phyloP scores from a whole-genome alignment of 139 green algal genomes.

The Haematococcus sp. region DNA sequence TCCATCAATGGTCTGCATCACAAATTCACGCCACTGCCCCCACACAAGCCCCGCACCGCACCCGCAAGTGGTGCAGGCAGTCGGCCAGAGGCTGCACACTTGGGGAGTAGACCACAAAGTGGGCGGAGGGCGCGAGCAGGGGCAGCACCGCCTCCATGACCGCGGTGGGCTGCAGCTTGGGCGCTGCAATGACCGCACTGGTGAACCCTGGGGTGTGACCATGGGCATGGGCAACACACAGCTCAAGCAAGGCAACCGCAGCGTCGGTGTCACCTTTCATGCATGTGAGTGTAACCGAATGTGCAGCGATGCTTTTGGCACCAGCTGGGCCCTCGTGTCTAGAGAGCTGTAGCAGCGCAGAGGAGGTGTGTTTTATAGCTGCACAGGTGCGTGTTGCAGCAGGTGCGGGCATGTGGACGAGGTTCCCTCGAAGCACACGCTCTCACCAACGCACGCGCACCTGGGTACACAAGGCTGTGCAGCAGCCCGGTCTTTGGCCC shows the following conservation, averaged over 20 bases:
- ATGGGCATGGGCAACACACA: not conserved
- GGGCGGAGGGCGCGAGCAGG: slow-evolving; percentile 67
- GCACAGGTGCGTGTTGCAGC: too few species aligned
- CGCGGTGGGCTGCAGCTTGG: slow-evolving; percentile 41
- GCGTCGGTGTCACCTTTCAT: too few species aligned
- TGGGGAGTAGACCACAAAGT: slow-evolving; percentile 67
- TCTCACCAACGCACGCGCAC: not conserved
- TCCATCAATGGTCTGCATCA: not conserved
- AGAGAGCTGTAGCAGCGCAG: too few species aligned
- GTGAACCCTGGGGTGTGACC: slow-evolving; percentile 47
- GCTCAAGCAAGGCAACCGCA: too few species aligned
- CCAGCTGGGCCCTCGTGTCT: not conserved
- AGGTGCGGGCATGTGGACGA: too few species aligned
- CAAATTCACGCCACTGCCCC: not conserved
- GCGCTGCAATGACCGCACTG: slow-evolving; percentile 63
- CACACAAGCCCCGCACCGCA: not conserved
- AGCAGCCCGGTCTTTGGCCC: not conserved
- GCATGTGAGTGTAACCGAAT: too few species aligned
- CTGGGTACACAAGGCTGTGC: not conserved
- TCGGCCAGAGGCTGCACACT: slow-evolving; percentile 72
- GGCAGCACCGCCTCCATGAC: slow-evolving; percentile 57
- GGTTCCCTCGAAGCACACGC: too few species aligned
- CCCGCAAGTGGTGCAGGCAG: slow-evolving; percentile 14
- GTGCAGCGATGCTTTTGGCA: too few species aligned
- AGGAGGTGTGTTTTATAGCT: too few species aligned